Evolutionary conservation across 176 grass and related monocot species (phyloP).

Genomic region (Dendrocalamus sinicus): DNA sequence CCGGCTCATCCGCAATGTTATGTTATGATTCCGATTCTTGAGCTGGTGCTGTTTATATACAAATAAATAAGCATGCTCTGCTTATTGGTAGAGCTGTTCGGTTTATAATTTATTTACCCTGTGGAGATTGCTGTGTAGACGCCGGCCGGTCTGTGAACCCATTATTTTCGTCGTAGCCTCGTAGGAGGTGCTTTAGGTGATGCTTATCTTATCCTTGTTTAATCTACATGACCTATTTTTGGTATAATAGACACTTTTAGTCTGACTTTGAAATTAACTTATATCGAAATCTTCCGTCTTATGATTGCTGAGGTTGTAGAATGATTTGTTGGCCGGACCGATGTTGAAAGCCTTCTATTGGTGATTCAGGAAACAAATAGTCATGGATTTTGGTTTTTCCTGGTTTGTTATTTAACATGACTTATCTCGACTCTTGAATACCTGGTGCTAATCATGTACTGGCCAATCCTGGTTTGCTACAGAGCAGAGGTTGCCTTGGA

Average conservation of each 20-base stretch:
- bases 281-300: not conserved
- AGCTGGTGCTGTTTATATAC: not conserved
- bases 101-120: not conserved
- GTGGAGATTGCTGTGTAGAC: not conserved
- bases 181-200: not conserved
- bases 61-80: not conserved
- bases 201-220: constrained; percentile 42
- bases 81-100: not conserved
- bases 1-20: not conserved
- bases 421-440: not conserved
- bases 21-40: constrained; percentile 30
- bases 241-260: not conserved
- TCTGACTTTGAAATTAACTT: constrained; percentile 32
- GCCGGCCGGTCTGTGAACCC: not conserved
- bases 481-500: constrained; percentile 98
- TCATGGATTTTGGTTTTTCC: not conserved
- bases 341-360: not conserved
- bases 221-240: constrained; percentile 10
- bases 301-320: not conserved
- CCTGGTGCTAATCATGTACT: constrained; percentile 57
- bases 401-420: not conserved
- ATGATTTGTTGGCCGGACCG: not conserved
- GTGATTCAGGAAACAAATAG: not conserved
- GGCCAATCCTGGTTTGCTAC: constrained; percentile 79
- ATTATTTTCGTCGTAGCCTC: not conserved